Percentiles rank a stretch among this genome's conserved stretches.
Conservation (phyloP, 352 stramenopile genomes). For the Globisporangium takayamanum region DNA sequence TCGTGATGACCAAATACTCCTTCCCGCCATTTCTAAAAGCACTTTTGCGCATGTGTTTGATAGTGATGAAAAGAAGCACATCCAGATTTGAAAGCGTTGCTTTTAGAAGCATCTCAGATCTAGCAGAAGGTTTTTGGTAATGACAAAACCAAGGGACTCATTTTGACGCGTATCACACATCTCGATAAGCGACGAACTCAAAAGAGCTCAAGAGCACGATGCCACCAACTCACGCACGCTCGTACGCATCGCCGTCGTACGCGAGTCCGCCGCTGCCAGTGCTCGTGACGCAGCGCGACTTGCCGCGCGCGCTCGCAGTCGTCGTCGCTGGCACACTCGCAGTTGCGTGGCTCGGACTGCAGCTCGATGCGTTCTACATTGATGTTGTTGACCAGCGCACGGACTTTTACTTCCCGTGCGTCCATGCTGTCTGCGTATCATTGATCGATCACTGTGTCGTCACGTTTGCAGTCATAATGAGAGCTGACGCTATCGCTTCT, state of each 20-base stretch:
- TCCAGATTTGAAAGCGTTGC: too few relatives aligned
- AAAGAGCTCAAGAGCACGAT: neutral
- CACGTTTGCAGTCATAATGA: neutral
- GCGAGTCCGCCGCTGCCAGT: constrained; percentile 34
- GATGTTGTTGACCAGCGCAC: constrained; percentile 22
- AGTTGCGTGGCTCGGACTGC: constrained; percentile 35
- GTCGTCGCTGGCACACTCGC: constrained; percentile 26
- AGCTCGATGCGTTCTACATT: constrained; percentile 43
- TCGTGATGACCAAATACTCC: too few relatives aligned
- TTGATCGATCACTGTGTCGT: neutral
- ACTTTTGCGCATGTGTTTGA: too few relatives aligned
- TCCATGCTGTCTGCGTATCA: constrained; percentile 9
- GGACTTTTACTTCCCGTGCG: constrained; percentile 53
- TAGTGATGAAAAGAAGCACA: too few relatives aligned
- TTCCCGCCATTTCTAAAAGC: too few relatives aligned
- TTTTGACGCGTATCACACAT: neutral
- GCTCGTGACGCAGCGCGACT: constrained; percentile 45
- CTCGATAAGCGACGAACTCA: neutral
- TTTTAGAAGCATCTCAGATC: too few relatives aligned
- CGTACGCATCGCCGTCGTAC: constrained; percentile 16
- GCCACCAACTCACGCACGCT: neutral
- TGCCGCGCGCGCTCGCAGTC: constrained; percentile 34
- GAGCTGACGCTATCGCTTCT: neutral
- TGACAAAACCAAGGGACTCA: neutral
- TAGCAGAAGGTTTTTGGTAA: too few relatives aligned